Evolutionary conservation across 495 filamentous ascomycete species (phyloP), one percentile per base, ranked within the genome.

Genomic region (Margaritispora aquatica): DNA sequence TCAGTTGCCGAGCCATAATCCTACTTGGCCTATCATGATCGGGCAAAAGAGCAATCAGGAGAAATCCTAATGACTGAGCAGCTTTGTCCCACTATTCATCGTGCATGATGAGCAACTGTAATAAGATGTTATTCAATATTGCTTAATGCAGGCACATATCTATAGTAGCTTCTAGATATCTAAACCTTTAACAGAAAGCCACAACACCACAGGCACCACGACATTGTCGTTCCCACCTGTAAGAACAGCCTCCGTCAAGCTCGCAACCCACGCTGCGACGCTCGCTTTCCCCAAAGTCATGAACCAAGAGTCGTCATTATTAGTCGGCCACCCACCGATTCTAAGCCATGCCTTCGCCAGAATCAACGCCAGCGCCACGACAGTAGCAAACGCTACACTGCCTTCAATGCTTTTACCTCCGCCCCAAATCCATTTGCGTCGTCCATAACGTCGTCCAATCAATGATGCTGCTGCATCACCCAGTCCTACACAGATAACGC

Each of bases 151-250:
- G 15, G 8, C 38, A n/a, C 19, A 10, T 44, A 55, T 19, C 51
- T 52, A 44, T 24, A n/a, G n/a, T n/a, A n/a, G 29, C 29, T 36
- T 63, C 74, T 77, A 94, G 57, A 95, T 71, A 36, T 82, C 80
- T 64, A 96, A 72, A 4, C 86, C 87, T 66, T 90, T 85, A 59
- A 96, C 91, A 63, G 94, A 80, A 65, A 89, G 77, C 94, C 94
- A 99, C 52, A 97, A 72, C 55, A 95, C 86, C 41, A 97, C 82
- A n/a, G 95, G 95, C 61, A 97, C 94, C 55, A 97, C 82, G 24
- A 99, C 93, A 77, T 99, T 99, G 75, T 99, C 94, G 77, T 99
- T 99, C 52, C 92, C 94, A 11, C 94, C 95, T 48, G 95, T 97
- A 56, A 97, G 75, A 58, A 97, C 92, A 20, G 94, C 92, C 75